Percentiles rank a stretch among this genome's conserved stretches.
Conservation (phyloP, 192 early-diverging fungal genomes). For the Globomyces pollinis-pini region DNA sequence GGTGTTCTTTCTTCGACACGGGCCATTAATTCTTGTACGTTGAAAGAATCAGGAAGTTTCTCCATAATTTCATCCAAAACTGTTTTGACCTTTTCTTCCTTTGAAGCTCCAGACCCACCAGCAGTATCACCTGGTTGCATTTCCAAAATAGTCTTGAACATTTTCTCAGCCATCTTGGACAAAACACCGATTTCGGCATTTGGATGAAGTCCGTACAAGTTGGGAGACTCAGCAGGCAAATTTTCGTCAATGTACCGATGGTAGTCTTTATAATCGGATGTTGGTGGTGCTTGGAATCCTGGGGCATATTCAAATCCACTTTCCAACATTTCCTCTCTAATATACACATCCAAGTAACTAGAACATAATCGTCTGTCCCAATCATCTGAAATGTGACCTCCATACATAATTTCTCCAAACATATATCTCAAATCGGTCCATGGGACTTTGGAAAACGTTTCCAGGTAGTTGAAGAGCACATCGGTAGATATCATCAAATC, state of each 20-base stretch:
- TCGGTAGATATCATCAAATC: constrained; percentile 56
- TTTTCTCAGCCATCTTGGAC: constrained; percentile 53
- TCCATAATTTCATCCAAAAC: constrained; percentile 53
- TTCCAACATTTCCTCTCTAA: constrained; percentile 57
- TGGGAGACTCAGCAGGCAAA: constrained; percentile 51
- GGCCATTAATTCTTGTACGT: constrained; percentile 53
- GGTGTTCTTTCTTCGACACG: constrained; percentile 59
- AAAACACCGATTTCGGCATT: constrained; percentile 63
- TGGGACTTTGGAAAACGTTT: constrained; percentile 55
- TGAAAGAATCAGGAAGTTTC: constrained; percentile 50
- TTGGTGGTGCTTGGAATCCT: constrained; percentile 46
- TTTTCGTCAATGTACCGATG: constrained; percentile 61
- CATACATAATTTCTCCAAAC: constrained; percentile 64
- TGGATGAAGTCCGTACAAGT: constrained; percentile 58
- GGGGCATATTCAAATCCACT: constrained; percentile 56
- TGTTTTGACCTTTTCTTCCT: constrained; percentile 56
- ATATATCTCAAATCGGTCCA: constrained; percentile 61
- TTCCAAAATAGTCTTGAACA: constrained; percentile 62
- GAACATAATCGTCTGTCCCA: constrained; percentile 57
- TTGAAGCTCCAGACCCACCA: constrained; percentile 45
- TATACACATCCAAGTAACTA: constrained; percentile 52
- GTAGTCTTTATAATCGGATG: constrained; percentile 60
- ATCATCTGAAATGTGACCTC: constrained; percentile 63
- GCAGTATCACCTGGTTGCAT: constrained; percentile 56
- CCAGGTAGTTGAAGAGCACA: constrained; percentile 47